Evolutionary conservation across 768 basidiomycete genomes (phyloP).

Genomic region (Mycena filopes): DNA sequence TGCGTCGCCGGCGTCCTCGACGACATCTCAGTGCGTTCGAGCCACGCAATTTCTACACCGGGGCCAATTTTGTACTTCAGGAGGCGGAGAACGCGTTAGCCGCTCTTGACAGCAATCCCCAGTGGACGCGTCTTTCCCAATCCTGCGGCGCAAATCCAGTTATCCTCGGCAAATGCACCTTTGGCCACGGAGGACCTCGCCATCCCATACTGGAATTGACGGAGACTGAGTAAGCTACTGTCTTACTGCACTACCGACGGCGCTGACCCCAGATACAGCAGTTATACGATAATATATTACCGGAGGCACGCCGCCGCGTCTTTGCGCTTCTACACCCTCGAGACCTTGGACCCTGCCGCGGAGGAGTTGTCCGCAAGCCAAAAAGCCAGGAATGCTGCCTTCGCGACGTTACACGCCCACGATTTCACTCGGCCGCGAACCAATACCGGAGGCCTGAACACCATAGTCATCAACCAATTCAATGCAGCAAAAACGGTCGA

Average conservation of each 20-base stretch:
- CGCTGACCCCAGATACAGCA: constrained; percentile 19
- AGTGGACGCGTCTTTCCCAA: constrained; percentile 40
- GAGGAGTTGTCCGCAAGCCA: constrained; percentile 30
- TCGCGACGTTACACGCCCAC: constrained; percentile 45
- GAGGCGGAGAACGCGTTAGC: constrained; percentile 34
- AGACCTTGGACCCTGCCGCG: constrained; percentile 40
- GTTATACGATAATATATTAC: constrained; percentile 58
- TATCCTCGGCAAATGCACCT: constrained; percentile 47
- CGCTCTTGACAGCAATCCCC: constrained; percentile 33
- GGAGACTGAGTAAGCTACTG: constrained; percentile 20
- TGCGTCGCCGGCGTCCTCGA: constrained; percentile 65
- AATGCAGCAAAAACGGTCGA: constrained; percentile 55
- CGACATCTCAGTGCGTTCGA: constrained; percentile 41
- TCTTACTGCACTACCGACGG: background rate
- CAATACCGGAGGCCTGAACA: constrained; percentile 45
- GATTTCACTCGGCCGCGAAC: constrained; percentile 48
- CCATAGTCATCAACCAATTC: constrained; percentile 56
- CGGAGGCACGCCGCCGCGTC: constrained; percentile 61
- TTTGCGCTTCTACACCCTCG: constrained; percentile 73
- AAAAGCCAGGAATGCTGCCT: constrained; percentile 23
- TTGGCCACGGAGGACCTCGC: constrained; percentile 30
- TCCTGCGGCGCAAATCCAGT: constrained; percentile 45
- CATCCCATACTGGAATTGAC: constrained; percentile 23
- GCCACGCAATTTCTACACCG: too few relatives aligned
- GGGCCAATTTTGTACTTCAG: constrained; percentile 10